Evolutionary conservation across 768 basidiomycete species (phyloP), one percentile per base, ranked within the genome.

Genomic region (Leccinum obscurum): DNA sequence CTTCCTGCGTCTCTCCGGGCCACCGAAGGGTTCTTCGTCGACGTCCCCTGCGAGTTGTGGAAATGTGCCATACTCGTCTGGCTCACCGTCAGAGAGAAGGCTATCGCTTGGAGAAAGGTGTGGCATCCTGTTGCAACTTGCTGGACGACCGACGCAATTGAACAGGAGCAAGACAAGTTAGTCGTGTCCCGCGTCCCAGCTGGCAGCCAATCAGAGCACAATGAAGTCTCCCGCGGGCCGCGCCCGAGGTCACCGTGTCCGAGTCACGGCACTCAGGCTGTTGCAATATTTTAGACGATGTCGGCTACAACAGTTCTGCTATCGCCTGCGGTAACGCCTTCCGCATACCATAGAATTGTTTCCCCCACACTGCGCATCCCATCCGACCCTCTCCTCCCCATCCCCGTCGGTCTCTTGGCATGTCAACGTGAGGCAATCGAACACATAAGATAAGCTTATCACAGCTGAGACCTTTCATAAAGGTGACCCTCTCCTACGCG

Each of bases 391-490:
- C 72, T 72, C 34, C 61, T 76, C 6, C 72, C 87, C 17, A 80
- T 89, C 41, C 89, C 89, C 39, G 90, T 93, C 41, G 91, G 91
- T 50, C 77, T 92, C 15, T 77, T 93, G 30, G 85, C 89, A 17
- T 93, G 91, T 70, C 90, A 92, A 80, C 86, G 89, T 89, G 75
- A 65, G 76, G 59, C 39, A 46, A 6, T 46, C 41, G 41, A 61
- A 54, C 46, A 50, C 52, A 63, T 44, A 56, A 55, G 22, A 55
- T 50, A 13, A 24, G 61, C 56, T 50, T 30, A 52, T 59, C 58
- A 22, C 9, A 35, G 20, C 62, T 59, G 44, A 68, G 55, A 49
- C 44, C 48, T 22, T 60, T 54, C 52, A 26, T 58, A 37, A 68
- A 89, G 89, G 88, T 28, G 88, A 93, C 65, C 90, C 91, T 7